Percentiles rank a stretch among this genome's conserved stretches.
Conservation (phyloP, 1,139 yeast species). For the Chernovozyma aurita region DNA sequence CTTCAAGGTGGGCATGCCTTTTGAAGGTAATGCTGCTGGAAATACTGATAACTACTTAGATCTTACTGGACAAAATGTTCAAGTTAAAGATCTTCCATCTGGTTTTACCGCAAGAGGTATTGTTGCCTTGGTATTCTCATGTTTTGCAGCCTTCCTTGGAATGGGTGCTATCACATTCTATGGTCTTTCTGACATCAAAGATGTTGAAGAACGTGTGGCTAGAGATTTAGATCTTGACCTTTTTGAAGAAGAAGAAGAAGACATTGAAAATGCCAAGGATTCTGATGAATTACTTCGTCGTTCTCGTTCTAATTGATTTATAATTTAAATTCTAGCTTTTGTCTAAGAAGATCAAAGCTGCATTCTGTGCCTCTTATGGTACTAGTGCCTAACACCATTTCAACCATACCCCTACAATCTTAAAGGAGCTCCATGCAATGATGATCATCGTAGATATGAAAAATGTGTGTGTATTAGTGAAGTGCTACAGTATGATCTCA, state of each 20-base stretch:
- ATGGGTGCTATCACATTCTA: conserved; percentile 50
- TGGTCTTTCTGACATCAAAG: conserved; percentile 63
- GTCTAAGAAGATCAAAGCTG: background rate
- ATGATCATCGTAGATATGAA: background rate
- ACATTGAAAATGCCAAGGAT: conserved; percentile 4
- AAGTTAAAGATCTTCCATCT: conserved; percentile 52
- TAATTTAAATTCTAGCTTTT: background rate
- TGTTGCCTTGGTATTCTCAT: conserved; percentile 55
- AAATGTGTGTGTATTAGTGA: conserved; percentile 1
- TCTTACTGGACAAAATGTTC: conserved; percentile 53
- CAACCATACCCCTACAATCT: too few relatives aligned
- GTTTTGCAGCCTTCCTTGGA: conserved; percentile 57
- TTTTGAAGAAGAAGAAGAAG: conserved; percentile 35
- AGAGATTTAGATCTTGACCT: conserved; percentile 54
- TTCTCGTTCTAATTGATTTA: background rate
- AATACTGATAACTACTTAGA: conserved; percentile 48
- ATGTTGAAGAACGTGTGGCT: conserved; percentile 55
- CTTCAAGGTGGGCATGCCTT: conserved; percentile 35
- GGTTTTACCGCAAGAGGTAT: conserved; percentile 71
- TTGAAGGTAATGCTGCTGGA: conserved; percentile 71
- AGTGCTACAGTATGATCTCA: too few relatives aligned
- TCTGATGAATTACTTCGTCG: background rate
- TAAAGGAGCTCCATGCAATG: too few relatives aligned
- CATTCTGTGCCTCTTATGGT: too few relatives aligned
- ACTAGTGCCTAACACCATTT: too few relatives aligned